Base-by-base conservation (phyloP, 2,329 filamentous ascomycete genomes). In the Didymella keratinophila region DNA sequence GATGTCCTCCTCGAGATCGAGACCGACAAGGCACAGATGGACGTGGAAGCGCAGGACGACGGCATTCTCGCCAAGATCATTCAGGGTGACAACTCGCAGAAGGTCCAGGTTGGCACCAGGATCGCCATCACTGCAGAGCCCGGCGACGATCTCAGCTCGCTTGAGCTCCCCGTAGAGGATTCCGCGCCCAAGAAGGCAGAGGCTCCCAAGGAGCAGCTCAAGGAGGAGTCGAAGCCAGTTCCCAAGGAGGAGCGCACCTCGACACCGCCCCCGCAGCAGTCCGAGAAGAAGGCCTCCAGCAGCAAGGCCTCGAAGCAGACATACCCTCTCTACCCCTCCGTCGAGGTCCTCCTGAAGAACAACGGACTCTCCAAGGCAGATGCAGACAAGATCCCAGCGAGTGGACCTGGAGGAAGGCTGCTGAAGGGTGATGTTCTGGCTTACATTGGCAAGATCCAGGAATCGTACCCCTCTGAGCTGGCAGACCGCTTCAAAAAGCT, bases 361-460 rank as follows among this genome's bases (percentile, higher is more conserved):
- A 88, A 96, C 72, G 88, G 89, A 62, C 81, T 99, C 53, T 84
- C 90, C 70, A 86, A 89, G 66, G 87, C 88, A 45, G 91, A 93
- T 58, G 83, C 93, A 51, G 83, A 87, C 78, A 89, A 91, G 76
- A 97, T 98, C 76, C 90, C 88, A 52, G 90, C 93, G 6, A 94
- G 91, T 20, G 95, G 95, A 23, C 95, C 95, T 28, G 88, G 89
- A 70, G 93, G 93, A 57, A 89, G 95, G 61, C 83, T 99, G 53
- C 84, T 99, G 62, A 99, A 99, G 84, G 95, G 95, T 55, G 95
- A 99, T 74, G 89, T 99, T 7, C 87, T 99, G 52, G 93, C 93
- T 46, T 95, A 94, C 77, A 79, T 98, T 16, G 95, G 95, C 62
- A 82, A 84, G 67, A 92, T 97, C 71, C 82, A 89, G 60, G 81